These are phyloP conservation scores for Serendipita sp. DNA, from an alignment of 768 basidiomycete species.

Conservation along the genomic window DNA sequence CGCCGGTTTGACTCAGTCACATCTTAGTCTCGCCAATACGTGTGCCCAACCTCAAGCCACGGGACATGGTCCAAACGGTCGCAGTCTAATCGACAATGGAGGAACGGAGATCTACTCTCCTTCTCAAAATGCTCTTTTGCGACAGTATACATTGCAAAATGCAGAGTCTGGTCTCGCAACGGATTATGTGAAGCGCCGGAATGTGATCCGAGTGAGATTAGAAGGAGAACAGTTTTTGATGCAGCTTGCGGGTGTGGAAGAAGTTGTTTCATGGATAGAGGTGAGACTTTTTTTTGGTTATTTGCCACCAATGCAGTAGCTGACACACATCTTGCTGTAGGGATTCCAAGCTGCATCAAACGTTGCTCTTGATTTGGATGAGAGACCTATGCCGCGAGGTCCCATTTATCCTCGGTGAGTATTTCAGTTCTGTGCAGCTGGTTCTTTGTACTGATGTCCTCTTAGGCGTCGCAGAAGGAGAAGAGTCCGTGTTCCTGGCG, in stretches of 20 bases:
- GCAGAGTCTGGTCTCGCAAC: conserved; percentile 91
- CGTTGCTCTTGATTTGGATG: conserved; percentile 82
- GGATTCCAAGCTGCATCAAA: conserved; percentile 84
- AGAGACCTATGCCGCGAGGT: conserved; percentile 80
- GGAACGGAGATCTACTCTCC: neutral
- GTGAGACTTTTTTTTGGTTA: conserved; percentile 23
- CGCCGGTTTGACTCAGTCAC: neutral
- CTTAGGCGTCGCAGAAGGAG: neutral
- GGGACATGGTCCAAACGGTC: neutral
- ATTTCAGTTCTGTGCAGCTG: neutral
- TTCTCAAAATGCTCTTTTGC: conserved; percentile 30
- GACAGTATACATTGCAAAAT: conserved; percentile 65
- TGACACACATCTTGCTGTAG: conserved; percentile 21
- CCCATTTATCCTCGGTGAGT: conserved; percentile 66
- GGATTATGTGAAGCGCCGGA: conserved; percentile 84
- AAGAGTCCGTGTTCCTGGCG: neutral
- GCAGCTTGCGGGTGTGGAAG: conserved; percentile 67
- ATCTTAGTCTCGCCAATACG: neutral
- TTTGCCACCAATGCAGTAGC: neutral
- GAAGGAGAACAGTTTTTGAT: conserved; percentile 96
- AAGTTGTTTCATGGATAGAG: conserved; percentile 94
- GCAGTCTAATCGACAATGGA: neutral
- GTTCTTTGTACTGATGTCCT: neutral
- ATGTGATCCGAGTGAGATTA: conserved; percentile 80
- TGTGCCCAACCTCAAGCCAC: neutral